Percentiles rank a stretch among this genome's conserved stretches.
phyloP scores from a whole-genome alignment of 768 basidiomycete species.

The Kondoa subrosea region DNA sequence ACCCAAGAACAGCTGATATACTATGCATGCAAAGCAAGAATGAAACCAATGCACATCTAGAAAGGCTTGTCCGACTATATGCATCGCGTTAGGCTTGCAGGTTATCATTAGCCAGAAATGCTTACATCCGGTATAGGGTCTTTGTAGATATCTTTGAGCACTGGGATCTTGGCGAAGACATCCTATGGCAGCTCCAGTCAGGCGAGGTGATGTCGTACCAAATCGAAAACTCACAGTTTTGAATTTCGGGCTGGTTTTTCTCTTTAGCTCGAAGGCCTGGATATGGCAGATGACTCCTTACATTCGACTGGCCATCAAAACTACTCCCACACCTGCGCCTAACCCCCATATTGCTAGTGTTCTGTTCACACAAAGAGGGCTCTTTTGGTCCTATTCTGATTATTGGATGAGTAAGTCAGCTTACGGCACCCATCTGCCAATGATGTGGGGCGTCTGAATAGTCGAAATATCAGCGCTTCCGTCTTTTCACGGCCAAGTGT shows the following conservation, averaged over 20 bases:
- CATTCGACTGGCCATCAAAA: background rate
- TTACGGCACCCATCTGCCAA: background rate
- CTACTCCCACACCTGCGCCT: background rate
- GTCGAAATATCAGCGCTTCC: background rate
- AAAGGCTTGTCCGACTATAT: background rate
- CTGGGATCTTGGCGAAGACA: background rate
- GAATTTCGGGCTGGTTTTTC: slow-evolving; percentile 1
- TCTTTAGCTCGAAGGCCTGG: background rate
- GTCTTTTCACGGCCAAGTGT: background rate
- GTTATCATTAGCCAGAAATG: background rate
- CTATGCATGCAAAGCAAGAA: background rate
- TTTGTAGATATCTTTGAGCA: background rate
- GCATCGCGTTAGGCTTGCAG: background rate
- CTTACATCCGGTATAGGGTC: slow-evolving; percentile 10
- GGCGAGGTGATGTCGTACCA: too few species aligned
- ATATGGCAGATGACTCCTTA: background rate
- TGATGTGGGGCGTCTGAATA: background rate
- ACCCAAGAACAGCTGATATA: background rate
- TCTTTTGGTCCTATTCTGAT: background rate
- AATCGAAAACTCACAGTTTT: slow-evolving; percentile 12
- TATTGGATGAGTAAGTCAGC: background rate
- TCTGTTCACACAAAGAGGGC: background rate
- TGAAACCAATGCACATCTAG: background rate
- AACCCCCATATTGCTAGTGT: background rate
- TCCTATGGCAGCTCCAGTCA: too few species aligned